Base-by-base conservation (phyloP, 2,329 filamentous ascomycete genomes). In the Ophiocordyceps camponoti-saundersi region DNA sequence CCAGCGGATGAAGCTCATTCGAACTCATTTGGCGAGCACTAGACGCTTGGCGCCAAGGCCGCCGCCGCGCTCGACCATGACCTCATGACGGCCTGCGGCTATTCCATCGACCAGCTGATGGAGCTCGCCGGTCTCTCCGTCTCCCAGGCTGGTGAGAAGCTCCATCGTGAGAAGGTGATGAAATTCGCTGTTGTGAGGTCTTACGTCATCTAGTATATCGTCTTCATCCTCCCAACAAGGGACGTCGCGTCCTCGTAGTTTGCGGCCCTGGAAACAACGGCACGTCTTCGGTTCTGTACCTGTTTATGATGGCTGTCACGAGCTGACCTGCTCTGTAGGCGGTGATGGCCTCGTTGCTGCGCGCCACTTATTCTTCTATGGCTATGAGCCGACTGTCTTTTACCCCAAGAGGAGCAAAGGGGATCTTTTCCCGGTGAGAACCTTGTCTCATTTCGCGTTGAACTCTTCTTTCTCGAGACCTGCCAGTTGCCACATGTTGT, bases 91-190 rank as follows among this genome's bases (percentile, higher is more conserved):
- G 76, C 77, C 12, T 78, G 80, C 1, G 88, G 85, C 10, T 98
- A 95, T 66, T 94, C 87, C 12, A 76, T 98, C 47, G 92, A 96
- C 60, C 92, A 98, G 65, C 71, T 98, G 44, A 96, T 98, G 92
- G 92, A 96, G 61, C 69, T 98, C 8, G 92, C 92, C 42, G 92
- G 92, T 0, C 73, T 98, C 0, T 89, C 88, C 1, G 88, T 96
- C 23, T 90, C 90, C 13, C 88, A 96, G 70, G 88, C 84, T 45
- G 80, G 87, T 89, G 60, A 49, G 69, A 20, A 26, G 41, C 41
- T 13, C 26, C 6, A 3, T 18, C 4, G 23, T n/a, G 20, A 21
- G 3, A 3, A 6, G 10, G 6, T 11, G 30, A 13, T 15, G 36
- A 16, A 6, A 20, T 22, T 2, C 18, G 18, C 7, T 20, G 15